Evolutionary conservation across 345 rosid genomes (phyloP), one percentile per base, ranked within the genome.

Genomic region (Gossypium mustelinum): DNA sequence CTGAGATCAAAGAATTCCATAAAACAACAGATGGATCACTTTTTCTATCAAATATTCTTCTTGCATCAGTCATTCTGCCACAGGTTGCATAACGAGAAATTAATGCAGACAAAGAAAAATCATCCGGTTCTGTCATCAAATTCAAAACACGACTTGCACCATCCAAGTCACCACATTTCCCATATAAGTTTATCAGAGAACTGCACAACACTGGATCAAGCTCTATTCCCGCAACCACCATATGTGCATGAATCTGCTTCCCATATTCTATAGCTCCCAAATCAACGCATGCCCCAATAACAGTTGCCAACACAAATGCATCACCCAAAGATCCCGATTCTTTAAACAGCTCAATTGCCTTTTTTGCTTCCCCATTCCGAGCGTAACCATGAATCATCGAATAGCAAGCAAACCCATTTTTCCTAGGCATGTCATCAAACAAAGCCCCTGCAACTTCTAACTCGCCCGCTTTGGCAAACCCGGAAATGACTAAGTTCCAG

Each of bases 1-100:
- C 94, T 7, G 94, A 87, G 55, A 94, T 87, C 87, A 94, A 81
- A 25, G 94, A 89, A 82, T 94, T 94, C 97, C 97, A 94, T 11
- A 89, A 50, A 75, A 79, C 84, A 14, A 78, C 79, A 67, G 91
- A 82, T 45, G 79, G 79, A 72, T 79, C 80, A 61, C 61, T 78
- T 55, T n/a, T 85, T 75, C 43, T 78, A 55, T 81, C 72, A 72
- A 94, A 87, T 66, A 89, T 50, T 72, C 79, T 80, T 79, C 84
- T 85, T 3, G 94, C 90, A 76, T 89, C 91, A 61, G 45, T 69
- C 78, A 87, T 84, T 63, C 82, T 86, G 59, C 97, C 93, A 76
- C 76, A 74, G 52, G 66, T 83, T 14, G 96, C 93, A 78, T 86
- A 92, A 41, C 93, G 87, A n/a, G 92, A 81, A 78, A 94, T 85